A percentile compares a stretch with the other conserved stretches of the same genome.
Evolutionary conservation across 768 basidiomycete genomes (phyloP).

Genomic region (Leccinum pellstonianum): DNA sequence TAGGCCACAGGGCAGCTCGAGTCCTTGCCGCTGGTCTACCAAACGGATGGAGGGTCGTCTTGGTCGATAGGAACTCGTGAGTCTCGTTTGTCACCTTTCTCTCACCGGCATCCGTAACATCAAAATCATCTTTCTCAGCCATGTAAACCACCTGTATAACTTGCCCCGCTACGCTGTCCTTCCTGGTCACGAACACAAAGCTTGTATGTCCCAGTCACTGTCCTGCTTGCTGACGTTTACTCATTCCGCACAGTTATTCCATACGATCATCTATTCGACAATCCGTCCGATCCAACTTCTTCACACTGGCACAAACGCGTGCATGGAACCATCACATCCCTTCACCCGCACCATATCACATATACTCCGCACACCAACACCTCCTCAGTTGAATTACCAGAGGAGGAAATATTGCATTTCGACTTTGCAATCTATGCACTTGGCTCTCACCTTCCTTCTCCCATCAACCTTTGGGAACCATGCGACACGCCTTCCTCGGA

Average conservation of each 20-base stretch:
- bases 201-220: slow-evolving; percentile 40
- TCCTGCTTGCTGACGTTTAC: neutral
- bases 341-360: slow-evolving; percentile 40
- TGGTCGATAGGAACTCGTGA: slow-evolving; percentile 61
- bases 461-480: slow-evolving; percentile 54
- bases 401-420: slow-evolving; percentile 38
- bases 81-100: slow-evolving; percentile 18
- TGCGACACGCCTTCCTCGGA: neutral
- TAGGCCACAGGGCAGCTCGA: slow-evolving; percentile 51
- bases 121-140: slow-evolving; percentile 29
- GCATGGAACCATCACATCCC: slow-evolving; percentile 44
- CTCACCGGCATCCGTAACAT: neutral
- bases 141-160: slow-evolving; percentile 58
- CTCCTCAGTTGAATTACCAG: neutral
- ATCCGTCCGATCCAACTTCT: slow-evolving; percentile 14
- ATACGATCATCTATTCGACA: slow-evolving; percentile 46
- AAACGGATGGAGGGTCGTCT: slow-evolving; percentile 50
- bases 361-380: slow-evolving; percentile 11
- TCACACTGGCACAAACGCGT: slow-evolving; percentile 35
- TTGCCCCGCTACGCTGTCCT: slow-evolving; percentile 58
- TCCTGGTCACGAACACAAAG: slow-evolving; percentile 63
- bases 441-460: slow-evolving; percentile 54
- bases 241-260: slow-evolving; percentile 45
- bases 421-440: slow-evolving; percentile 63
- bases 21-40: slow-evolving; percentile 49